Evolutionary conservation across 1,284 basidiomycete species (phyloP).

Genomic region (Xanthoconium separans): DNA sequence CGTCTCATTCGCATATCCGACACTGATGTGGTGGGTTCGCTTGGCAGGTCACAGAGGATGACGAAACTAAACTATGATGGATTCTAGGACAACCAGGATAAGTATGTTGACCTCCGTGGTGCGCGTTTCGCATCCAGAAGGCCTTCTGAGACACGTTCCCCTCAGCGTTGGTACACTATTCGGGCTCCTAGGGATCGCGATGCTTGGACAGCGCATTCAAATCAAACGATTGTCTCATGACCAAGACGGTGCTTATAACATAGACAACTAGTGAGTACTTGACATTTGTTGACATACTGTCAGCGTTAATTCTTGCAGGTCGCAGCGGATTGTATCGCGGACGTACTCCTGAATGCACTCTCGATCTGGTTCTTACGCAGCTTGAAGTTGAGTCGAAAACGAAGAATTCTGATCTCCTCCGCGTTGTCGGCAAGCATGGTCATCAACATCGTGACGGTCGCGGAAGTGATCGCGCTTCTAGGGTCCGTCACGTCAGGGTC

Average conservation of each 20-base stretch:
- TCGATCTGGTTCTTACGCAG: slow-evolving; percentile 15
- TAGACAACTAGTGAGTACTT: slow-evolving; percentile 21
- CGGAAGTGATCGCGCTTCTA: slow-evolving; percentile 8
- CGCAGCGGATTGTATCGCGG: slow-evolving; percentile 12
- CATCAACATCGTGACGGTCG: slow-evolving; percentile 7
- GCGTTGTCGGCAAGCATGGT: slow-evolving; percentile 25
- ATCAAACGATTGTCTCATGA: slow-evolving; percentile 13
- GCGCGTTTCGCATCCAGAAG: slow-evolving; percentile 23
- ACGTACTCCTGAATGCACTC: slow-evolving; percentile 18
- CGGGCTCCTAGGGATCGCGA: slow-evolving; percentile 9
- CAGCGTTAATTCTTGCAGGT: slow-evolving; percentile 1
- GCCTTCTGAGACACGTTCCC: slow-evolving; percentile 4
- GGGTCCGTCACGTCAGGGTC: slow-evolving; percentile 9
- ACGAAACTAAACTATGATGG: neutral
- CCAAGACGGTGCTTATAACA: slow-evolving; percentile 2
- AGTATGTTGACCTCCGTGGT: slow-evolving; percentile 29
- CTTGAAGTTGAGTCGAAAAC: slow-evolving; percentile 12
- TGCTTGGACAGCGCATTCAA: slow-evolving; percentile 12
- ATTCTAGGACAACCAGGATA: slow-evolving; percentile 24
- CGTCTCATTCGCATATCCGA: slow-evolving; percentile 8
- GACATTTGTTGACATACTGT: neutral
- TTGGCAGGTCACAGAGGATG: neutral
- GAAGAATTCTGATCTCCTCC: slow-evolving; percentile 15
- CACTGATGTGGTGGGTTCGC: slow-evolving; percentile 24
- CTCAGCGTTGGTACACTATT: slow-evolving; percentile 17